phyloP scores from a whole-genome alignment of 2,329 filamentous ascomycete species.

The Fusarium paranaense region DNA sequence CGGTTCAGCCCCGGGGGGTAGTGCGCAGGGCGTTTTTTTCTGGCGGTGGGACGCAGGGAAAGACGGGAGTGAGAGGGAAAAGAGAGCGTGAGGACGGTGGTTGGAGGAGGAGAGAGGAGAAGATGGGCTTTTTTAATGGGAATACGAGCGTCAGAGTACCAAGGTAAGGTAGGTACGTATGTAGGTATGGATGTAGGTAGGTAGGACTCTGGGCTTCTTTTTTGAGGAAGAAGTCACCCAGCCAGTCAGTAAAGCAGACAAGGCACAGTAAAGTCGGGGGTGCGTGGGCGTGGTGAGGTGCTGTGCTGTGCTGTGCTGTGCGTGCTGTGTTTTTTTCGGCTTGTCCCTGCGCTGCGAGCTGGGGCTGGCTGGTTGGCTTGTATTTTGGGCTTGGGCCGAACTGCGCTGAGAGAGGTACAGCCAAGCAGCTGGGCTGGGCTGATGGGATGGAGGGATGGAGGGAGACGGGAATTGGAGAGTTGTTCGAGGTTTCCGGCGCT shows the following conservation, averaged over 20 bases:
- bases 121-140: constrained; percentile 33
- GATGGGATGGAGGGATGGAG: not conserved
- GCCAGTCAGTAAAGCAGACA: not conserved
- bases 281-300: constrained; percentile 16
- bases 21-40: constrained; percentile 33
- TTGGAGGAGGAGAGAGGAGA: constrained; percentile 31
- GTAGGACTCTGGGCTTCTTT: constrained; percentile 21
- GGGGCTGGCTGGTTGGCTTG: constrained; percentile 27
- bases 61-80: constrained; percentile 1
- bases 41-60: constrained; percentile 44
- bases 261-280: not conserved
- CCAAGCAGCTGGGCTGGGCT: not conserved
- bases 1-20: constrained; percentile 29
- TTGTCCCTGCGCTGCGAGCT: constrained; percentile 15
- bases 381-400: constrained; percentile 3
- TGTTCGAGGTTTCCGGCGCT: not conserved
- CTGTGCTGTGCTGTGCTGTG: not conserved
- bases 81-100: constrained; percentile 23
- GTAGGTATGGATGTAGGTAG: not conserved
- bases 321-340: constrained; percentile 17
- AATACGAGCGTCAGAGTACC: constrained; percentile 43
- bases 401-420: not conserved
- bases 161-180: not conserved
- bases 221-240: constrained; percentile 8
- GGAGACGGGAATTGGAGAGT: not conserved